Conservation (phyloP, 495 filamentous ascomycete species). For the Hyaloscypha finlandica region DNA sequence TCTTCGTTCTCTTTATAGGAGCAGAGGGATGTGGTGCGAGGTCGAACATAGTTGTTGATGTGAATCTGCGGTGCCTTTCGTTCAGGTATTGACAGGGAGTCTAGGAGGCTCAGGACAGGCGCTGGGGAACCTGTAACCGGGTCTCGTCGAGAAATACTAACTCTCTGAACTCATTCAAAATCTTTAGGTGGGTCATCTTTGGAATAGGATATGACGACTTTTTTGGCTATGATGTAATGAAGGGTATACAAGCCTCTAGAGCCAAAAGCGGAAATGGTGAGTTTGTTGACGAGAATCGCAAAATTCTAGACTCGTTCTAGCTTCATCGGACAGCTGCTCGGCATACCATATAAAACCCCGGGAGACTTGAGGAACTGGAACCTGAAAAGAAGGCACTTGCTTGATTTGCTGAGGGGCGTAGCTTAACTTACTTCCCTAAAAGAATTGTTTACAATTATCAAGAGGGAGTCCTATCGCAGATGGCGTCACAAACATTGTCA, state of each 20-base stretch:
- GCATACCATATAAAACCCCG: background rate
- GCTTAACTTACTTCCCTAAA: no score
- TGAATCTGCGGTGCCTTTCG: background rate
- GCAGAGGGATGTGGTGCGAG: constrained; percentile 19
- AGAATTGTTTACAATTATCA: no score
- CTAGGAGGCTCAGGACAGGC: background rate
- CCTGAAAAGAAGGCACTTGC: no score
- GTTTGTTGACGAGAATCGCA: background rate
- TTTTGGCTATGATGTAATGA: constrained; percentile 2
- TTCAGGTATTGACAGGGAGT: background rate
- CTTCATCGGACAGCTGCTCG: background rate
- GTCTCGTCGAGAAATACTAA: background rate
- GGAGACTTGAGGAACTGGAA: no score
- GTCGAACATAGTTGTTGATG: constrained; percentile 13
- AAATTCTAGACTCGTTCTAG: constrained; percentile 1
- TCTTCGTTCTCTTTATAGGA: constrained; percentile 12
- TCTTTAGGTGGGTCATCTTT: no score
- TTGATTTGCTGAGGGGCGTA: no score
- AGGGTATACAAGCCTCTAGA: background rate
- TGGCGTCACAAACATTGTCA: no score
- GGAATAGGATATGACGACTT: background rate
- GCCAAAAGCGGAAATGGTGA: background rate
- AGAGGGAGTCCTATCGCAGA: no score
- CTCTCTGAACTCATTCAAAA: no score
- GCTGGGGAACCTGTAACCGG: background rate